Evolutionary conservation across 2,329 filamentous ascomycete species (phyloP), one percentile per base, ranked within the genome.

Genomic region (Aureobasidium musti): DNA sequence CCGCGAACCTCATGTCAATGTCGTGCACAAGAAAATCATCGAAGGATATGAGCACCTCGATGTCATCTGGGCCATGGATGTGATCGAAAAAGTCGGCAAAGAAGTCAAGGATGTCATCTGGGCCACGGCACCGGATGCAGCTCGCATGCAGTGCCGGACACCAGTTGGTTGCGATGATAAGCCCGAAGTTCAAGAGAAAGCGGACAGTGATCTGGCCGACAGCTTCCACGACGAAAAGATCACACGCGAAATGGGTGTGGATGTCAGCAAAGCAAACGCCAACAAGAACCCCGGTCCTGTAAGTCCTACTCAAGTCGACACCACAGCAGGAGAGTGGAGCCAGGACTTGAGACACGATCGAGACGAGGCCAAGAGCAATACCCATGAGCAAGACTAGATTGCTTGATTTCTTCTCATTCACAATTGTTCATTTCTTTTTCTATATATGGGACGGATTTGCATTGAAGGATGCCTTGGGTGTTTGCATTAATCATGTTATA

Each of bases 11-110:
- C 83, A 91, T 73, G 91, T 96, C 10, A 82, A 84, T 45, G 80
- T 97, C 5, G 91, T 97, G 5, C 91, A 97, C 78, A 85, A 85
- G 69, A 96, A 91, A 74, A 82, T 96, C 26, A 90, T 97, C 50
- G 87, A 91, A 2, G 91, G 89, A 54, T 96, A 97, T 75, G 94
- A 97, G 79, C 94, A 98, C 78, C 83, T 98, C 5, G 94, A 97
- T 78, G 91, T 97, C 1, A 87, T 98, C 43, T 97, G 94, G 94
- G 92, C 93, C 0, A 91, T 97, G 82, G 92, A 97, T 74, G 87
- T 88, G 0, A 86, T 92, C 19, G 88, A 94, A 56, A 86, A 94
- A 75, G 91, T 97, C 0, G 95, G 93, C 5, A 83, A 81, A 66
- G 93, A 96, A 78, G 81, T 97, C 0, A 84, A 87, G 35, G 89